A percentile compares a stretch with the other conserved stretches of the same genome.
Evolutionary conservation across 805 yeast genomes (phyloP).

Genomic region (Kluyveromyces wickerhamii): DNA sequence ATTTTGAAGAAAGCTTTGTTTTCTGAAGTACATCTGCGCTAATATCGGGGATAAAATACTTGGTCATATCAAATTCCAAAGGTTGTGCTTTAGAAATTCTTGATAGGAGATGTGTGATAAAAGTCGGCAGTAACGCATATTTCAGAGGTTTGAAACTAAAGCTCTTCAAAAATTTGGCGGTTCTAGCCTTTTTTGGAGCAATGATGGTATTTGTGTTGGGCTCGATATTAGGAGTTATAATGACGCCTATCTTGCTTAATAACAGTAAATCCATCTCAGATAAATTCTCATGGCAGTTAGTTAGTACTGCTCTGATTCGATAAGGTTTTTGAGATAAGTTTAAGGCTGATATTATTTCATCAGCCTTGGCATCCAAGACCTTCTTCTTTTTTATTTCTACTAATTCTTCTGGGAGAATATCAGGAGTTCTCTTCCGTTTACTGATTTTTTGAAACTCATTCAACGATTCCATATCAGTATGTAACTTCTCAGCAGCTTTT

Average conservation of each 20-base stretch:
- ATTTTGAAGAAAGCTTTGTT: conserved; percentile 14
- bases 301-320: conserved; percentile 43
- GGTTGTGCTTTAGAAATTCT: conserved; percentile 10
- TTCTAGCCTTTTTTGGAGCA: conserved; percentile 76
- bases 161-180: conserved; percentile 77
- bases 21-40: conserved; percentile 18
- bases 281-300: conserved; percentile 55
- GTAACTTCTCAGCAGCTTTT: conserved; percentile 60
- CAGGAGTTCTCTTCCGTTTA: conserved; percentile 31
- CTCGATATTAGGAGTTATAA: conserved; percentile 32
- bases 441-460: conserved; percentile 54
- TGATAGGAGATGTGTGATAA: conserved; percentile 41
- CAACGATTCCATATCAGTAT: conserved; percentile 59
- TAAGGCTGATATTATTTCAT: conserved; percentile 9
- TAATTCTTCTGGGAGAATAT: conserved; percentile 35
- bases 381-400: conserved; percentile 26
- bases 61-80: conserved; percentile 17
- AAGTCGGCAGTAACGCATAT: conserved; percentile 49
- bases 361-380: conserved; percentile 21
- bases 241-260: conserved; percentile 50
- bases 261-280: conserved; percentile 36
- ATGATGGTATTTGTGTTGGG: conserved; percentile 46
- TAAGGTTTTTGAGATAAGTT: conserved; percentile 19
- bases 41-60: conserved; percentile 30
- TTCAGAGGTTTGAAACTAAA: conserved; percentile 45